phyloP scores from a whole-genome alignment of 116 monocot species.

The Cymodocea nodosa region DNA sequence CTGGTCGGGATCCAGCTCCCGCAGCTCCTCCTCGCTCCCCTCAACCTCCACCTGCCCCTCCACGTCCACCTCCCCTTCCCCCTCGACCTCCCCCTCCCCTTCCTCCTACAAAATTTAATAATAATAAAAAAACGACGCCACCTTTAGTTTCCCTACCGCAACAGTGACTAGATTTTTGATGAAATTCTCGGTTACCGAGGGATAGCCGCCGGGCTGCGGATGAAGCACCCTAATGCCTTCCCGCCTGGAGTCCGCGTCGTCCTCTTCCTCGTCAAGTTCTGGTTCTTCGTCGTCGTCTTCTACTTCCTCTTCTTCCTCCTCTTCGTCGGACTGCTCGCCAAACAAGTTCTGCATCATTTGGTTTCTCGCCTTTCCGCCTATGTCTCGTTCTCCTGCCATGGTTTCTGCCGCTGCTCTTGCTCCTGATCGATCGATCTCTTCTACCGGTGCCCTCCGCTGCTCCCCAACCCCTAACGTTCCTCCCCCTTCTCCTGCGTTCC shows the following conservation, averaged over 20 bases:
- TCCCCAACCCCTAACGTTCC: too few relatives aligned
- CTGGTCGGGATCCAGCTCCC: constrained; percentile 10
- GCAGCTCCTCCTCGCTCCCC: constrained; percentile 1
- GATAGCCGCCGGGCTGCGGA: constrained; percentile 28
- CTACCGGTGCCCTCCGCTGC: too few relatives aligned
- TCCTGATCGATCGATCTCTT: too few relatives aligned
- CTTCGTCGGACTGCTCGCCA: constrained; percentile 91
- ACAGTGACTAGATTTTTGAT: too few relatives aligned
- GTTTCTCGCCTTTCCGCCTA: constrained; percentile 55
- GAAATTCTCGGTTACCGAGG: constrained; percentile 21
- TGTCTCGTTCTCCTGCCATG: constrained; percentile 31
- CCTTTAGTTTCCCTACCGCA: too few relatives aligned
- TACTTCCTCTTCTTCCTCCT: constrained; percentile 48
- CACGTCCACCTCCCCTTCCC: constrained; percentile 30
- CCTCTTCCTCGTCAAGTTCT: not conserved
- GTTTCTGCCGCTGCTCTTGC: too few relatives aligned
- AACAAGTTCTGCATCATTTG: constrained; percentile 98
- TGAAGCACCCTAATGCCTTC: constrained; percentile 21
- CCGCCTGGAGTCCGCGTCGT: constrained; percentile 29
- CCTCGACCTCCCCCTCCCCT: constrained; percentile 2
- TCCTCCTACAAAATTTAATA: not conserved
- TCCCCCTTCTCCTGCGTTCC: too few relatives aligned
- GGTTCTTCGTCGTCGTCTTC: constrained; percentile 2
- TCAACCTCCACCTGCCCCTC: constrained; percentile 33
- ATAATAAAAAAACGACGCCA: not conserved